Evolutionary conservation across 192 early-diverging fungal species (phyloP), one percentile per base, ranked within the genome.

Genomic region (Dimargaris cristalligena): DNA sequence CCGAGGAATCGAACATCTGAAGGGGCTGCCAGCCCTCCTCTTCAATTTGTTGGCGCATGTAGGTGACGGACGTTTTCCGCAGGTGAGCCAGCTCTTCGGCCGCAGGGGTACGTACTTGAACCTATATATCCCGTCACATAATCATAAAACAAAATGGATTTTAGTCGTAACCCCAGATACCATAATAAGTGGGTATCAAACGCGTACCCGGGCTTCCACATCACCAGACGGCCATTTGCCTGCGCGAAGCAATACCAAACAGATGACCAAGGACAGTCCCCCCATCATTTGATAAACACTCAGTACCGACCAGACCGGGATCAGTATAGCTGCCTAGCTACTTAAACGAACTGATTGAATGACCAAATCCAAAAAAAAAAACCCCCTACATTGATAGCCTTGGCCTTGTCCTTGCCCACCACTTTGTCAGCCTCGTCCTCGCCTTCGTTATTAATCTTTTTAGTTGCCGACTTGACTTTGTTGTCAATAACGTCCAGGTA

Each of bases 401-500:
- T 75, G 14, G 74, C 68, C 60, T 76, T 65, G 31, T 41, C 58
- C 44, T 62, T 56, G 16, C 45, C 63, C 44, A 63, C 63, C 34
- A 61, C 62, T 60, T 66, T 79, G 22, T 56, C 69, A 16, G 60
- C 48, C 11, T 73, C 65, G n/a, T 79, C 77, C 33, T 85, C 80
- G 20, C 77, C 79, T 10, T 83, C 84, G 29, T 88, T 84, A 23
- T 84, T 77, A 60, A 82, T 78, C 62, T 81, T 70, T 58, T 84
- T 83, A 54, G 65, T 78, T 4, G 83, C 80, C 28, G 78, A 80
- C 52, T 80, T 81, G 51, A 76, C 72, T 63, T 92, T 94, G 47
- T 91, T 89, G 31, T 81, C 78, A 64, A 93, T 90, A 64, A 87
- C 83, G 62, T 96, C 92, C 29, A 94, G 70, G 66, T 98, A 94